Percentiles rank a stretch among this genome's conserved stretches.
phyloP scores from a whole-genome alignment of 2,329 filamentous ascomycete genomes.

The Fusarium bulbicola region DNA sequence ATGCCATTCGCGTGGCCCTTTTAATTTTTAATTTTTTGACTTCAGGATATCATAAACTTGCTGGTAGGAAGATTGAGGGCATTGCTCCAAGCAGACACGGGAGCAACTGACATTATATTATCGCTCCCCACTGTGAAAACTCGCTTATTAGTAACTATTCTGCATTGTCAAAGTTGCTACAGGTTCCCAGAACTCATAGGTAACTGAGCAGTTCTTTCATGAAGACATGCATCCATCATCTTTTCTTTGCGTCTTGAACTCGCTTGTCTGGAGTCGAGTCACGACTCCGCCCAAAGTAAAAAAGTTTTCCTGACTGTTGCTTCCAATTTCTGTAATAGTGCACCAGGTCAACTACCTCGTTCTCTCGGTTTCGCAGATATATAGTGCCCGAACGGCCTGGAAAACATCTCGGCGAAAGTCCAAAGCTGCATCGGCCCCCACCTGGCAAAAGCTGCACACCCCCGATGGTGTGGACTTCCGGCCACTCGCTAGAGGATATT shows the following conservation, averaged over 20 bases:
- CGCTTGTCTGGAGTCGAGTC: not conserved
- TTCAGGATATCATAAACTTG: not conserved
- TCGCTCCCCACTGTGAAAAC: no score
- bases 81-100: not conserved
- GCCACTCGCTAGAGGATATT: not conserved
- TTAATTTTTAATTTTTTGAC: conserved; percentile 1
- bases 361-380: not conserved
- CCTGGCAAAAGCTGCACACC: not conserved
- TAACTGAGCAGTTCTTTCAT: no score
- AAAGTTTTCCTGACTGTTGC: not conserved
- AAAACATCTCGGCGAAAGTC: not conserved
- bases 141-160: no score
- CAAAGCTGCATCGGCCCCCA: not conserved
- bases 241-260: not conserved
- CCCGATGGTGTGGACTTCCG: not conserved
- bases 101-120: not conserved
- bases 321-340: not conserved
- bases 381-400: not conserved
- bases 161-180: no score
- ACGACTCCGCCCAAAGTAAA: not conserved
- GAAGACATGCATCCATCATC: not conserved
- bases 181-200: no score
- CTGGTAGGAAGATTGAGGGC: not conserved
- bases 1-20: conserved; percentile 3
- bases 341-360: not conserved